Evolutionary conservation across 805 yeast genomes (phyloP).

Genomic region (Kluyveromyces starmeri): DNA sequence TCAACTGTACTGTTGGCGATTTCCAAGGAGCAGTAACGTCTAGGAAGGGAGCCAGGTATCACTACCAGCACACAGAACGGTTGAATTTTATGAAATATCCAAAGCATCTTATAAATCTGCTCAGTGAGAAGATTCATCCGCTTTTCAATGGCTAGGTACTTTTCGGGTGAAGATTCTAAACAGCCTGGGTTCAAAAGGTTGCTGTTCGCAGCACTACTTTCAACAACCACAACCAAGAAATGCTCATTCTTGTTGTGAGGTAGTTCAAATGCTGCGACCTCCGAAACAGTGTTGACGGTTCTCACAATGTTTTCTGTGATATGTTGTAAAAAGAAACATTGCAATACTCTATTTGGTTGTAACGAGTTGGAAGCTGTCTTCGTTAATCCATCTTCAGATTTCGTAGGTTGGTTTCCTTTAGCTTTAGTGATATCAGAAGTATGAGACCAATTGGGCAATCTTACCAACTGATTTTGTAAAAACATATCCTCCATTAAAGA

Average conservation of each 20-base stretch:
- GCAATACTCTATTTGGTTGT: slow-evolving; percentile 20
- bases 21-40: slow-evolving; percentile 66
- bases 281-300: slow-evolving; percentile 72
- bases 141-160: slow-evolving; percentile 14
- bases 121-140: slow-evolving; percentile 27
- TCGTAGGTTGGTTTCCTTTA: slow-evolving; percentile 2
- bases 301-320: slow-evolving; percentile 75
- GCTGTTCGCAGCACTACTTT: slow-evolving; percentile 45
- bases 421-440: slow-evolving; percentile 24
- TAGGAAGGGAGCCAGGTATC: slow-evolving; percentile 72
- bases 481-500: slow-evolving; percentile 90
- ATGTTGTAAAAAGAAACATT: slow-evolving; percentile 73
- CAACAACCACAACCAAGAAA: slow-evolving; percentile 78
- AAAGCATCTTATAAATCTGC: slow-evolving; percentile 28
- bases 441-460: slow-evolving; percentile 30
- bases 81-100: slow-evolving; percentile 58
- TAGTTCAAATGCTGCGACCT: slow-evolving; percentile 81
- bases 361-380: neutral
- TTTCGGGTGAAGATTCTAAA: slow-evolving; percentile 11
- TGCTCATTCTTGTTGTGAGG: slow-evolving; percentile 47
- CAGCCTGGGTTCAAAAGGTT: slow-evolving; percentile 6
- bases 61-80: slow-evolving; percentile 76
- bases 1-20: slow-evolving; percentile 84
- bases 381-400: neutral
- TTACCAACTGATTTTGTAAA: slow-evolving; percentile 42